Conservation (phyloP, 1,284 basidiomycete species). For the Vanrija humicola region DNA sequence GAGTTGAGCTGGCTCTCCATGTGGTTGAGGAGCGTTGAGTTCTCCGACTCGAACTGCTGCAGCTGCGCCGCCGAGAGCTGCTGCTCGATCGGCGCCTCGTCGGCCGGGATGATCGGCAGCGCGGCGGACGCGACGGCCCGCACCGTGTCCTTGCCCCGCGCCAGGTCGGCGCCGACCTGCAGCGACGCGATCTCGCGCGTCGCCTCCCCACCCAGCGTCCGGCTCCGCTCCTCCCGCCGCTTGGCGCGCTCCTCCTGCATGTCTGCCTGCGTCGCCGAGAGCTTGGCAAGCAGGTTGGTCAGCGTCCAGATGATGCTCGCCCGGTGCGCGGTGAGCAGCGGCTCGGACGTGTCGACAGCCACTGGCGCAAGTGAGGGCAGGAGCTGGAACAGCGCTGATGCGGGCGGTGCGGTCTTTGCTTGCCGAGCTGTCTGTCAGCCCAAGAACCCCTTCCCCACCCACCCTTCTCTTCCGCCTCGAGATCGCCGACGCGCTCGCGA, state of each 20-base stretch:
- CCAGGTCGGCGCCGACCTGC: constrained; percentile 2
- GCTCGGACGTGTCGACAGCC: constrained; percentile 21
- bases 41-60: constrained; percentile 55
- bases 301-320: constrained; percentile 53
- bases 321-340: constrained; percentile 52
- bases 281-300: constrained; percentile 50
- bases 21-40: constrained; percentile 52
- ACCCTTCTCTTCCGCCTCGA: constrained; percentile 54
- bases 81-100: constrained; percentile 35
- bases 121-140: not conserved
- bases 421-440: constrained; percentile 22
- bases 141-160: no score
- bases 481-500: constrained; percentile 51
- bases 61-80: constrained; percentile 50
- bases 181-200: constrained; percentile 26
- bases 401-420: constrained; percentile 16
- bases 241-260: constrained; percentile 54
- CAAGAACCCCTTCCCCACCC: constrained; percentile 16
- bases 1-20: constrained; percentile 52
- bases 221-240: constrained; percentile 41
- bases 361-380: constrained; percentile 44
- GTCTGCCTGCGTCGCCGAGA: constrained; percentile 48
- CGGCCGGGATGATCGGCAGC: constrained; percentile 20
- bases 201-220: constrained; percentile 41
- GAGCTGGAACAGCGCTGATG: constrained; percentile 30